Conservation (phyloP, 495 filamentous ascomycete genomes). For the Rhizodiscina lignyota region DNA sequence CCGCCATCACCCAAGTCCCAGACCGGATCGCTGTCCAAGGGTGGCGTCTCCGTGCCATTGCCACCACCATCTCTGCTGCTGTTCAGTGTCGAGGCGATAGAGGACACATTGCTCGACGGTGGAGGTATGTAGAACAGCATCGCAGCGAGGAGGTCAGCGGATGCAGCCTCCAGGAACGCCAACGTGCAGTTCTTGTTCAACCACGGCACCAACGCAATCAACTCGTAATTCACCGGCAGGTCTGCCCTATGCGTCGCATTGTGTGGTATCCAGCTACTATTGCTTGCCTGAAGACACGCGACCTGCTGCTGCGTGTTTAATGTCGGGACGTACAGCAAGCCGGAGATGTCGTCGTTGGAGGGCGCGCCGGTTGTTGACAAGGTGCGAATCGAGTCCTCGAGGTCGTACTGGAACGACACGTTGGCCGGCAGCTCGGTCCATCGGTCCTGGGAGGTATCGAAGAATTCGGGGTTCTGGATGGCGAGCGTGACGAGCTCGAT, state of each 20-base stretch:
- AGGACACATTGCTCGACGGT: too few relatives aligned
- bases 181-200: constrained; percentile 48
- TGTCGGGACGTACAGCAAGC: constrained; percentile 76
- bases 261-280: constrained; percentile 37
- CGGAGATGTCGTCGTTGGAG: constrained; percentile 39
- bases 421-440: constrained; percentile 27
- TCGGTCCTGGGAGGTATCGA: constrained; percentile 6
- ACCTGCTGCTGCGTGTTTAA: constrained; percentile 34
- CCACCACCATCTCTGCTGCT: too few relatives aligned
- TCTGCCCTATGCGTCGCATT: constrained; percentile 58
- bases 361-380: constrained; percentile 45
- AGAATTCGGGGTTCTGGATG: constrained; percentile 17
- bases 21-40: constrained; percentile 31
- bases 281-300: constrained; percentile 28
- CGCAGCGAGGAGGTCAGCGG: constrained; percentile 39
- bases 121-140: constrained; percentile 66
- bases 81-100: too few relatives aligned
- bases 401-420: constrained; percentile 45
- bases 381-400: constrained; percentile 47
- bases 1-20: constrained; percentile 54
- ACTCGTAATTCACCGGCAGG: constrained; percentile 38
- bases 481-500: constrained; percentile 15
- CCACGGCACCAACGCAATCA: constrained; percentile 88
- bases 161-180: constrained; percentile 45
- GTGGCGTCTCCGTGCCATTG: constrained; percentile 40